Base-by-base conservation (phyloP, 352 stramenopile genomes). In the Pythium aphanidermatum region DNA sequence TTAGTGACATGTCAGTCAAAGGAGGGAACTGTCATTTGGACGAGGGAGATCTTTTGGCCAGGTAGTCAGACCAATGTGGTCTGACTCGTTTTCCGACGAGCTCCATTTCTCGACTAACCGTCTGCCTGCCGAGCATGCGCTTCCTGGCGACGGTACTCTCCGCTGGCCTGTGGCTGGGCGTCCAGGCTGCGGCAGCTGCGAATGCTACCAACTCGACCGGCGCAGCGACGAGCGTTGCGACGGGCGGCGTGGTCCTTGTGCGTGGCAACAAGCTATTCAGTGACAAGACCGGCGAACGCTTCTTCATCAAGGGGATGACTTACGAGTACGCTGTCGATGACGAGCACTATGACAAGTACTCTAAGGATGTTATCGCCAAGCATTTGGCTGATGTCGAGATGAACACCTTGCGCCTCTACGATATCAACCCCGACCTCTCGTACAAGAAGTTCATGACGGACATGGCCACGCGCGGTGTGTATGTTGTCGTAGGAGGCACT, bases 191-290 rank as follows among this genome's bases (percentile, higher is more conserved):
- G 5, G 23, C 27, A 11, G 32, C 38, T n/a, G 20, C 33, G 12
- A 43, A 49, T 33, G 40, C 38, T 13, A 45, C 47, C 6, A 33
- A 43, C 48, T 4, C 31, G 32, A 47, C 34, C 24, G 12, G n/a
- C 13, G 23, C 46, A 14, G 13, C 32, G 2, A 25, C 30, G 1
- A 21, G 41, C 9, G 25, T 23, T 4, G 16, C 32, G 1, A 9
- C 8, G 13, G 34, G 46, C 41, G 71, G 76, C 41, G 71, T 83
- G 31, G 68, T 94, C 35, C 32, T 92, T 36, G 83, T 94, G 48
- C 80, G 80, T 43, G 83, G 83, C 40, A 91, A 90, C 75, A 91
- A 94, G 55, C 65, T 94, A 43, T 94, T 82, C 69, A 89, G 92
- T 51, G 55, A 63, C 33, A 85, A 86, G 21, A 77, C 78, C 16